Evolutionary conservation across 768 basidiomycete species (phyloP), one percentile per base, ranked within the genome.

Genomic region (Russula vinacea): DNA sequence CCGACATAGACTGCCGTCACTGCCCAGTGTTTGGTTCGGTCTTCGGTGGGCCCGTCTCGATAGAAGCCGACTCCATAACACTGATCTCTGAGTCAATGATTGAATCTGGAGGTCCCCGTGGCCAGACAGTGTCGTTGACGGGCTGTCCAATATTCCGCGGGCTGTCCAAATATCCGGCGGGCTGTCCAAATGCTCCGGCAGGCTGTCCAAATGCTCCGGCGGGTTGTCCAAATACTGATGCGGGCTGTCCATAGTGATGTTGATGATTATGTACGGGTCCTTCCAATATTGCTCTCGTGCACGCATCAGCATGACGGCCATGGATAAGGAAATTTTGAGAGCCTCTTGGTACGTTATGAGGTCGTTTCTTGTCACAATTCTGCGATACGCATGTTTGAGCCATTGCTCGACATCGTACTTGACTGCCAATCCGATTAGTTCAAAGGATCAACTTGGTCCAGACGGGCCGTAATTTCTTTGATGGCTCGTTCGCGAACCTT

Each of bases 401-500:
- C 71, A 72, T 16, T 70, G 60, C 16, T 47, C 29, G 10, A 70
- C 68, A 24, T 62, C 64, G 61, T 65, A 69, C 47, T 64, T 66
- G 13, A 62, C 53, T 14, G 71, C 66, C 22, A 70, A 42, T 3
- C 52, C 37, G 32, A 74, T 52, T 37, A 68, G 63, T 16, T 65
- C 67, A 32, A 69, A 60, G 65, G 58, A 1, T 72, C 65, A 3
- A 67, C 33, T 22, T 47, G 37, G 3, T 61, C 24, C 50, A 63
- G 19, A 7, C 24, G 50, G 7, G 22, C 8, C 10, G 68, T 64
- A 13, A 68, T 52, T 33, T 68, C 68, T n/a, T 56, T 58, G 51
- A 64, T 63, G 11, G 68, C 68, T 19, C 66, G 55, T 26, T 47
- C 29, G 17, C 52, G 56, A 56, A 70, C 61, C 22, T 62, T 56